Evolutionary conservation across 2,329 filamentous ascomycete genomes (phyloP).

Genomic region (Clarireedia homoeocarpa): DNA sequence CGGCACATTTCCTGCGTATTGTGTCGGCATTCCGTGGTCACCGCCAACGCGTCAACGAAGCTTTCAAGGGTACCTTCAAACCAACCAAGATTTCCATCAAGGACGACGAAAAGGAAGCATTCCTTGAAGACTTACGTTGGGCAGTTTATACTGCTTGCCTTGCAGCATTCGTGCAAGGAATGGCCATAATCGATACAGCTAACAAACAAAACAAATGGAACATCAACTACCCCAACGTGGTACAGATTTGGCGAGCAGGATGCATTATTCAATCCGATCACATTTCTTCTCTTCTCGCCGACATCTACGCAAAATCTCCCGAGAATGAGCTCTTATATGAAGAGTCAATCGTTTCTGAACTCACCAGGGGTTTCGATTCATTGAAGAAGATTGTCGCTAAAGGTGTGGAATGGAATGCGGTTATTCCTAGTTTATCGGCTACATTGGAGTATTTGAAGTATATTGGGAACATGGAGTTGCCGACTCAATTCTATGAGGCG

Average conservation of each 20-base stretch:
- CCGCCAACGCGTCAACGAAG: constrained; percentile 43
- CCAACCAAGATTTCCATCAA: constrained; percentile 7
- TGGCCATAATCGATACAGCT: constrained; percentile 54
- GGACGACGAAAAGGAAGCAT: background rate
- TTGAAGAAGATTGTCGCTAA: constrained; percentile 29
- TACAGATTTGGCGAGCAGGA: constrained; percentile 60
- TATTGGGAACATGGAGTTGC: constrained; percentile 48
- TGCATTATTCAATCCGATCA: constrained; percentile 65
- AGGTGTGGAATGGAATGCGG: constrained; percentile 47
- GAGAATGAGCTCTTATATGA: constrained; percentile 23
- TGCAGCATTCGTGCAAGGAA: constrained; percentile 55
- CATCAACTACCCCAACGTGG: constrained; percentile 41
- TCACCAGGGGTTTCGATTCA: background rate
- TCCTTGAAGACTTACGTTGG: constrained; percentile 50
- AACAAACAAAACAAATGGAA: constrained; percentile 52
- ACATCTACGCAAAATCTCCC: constrained; percentile 32
- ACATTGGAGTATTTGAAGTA: constrained; percentile 63
- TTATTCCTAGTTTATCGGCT: constrained; percentile 51
- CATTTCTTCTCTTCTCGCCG: constrained; percentile 51
- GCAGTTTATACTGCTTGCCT: constrained; percentile 57
- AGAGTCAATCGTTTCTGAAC: background rate
- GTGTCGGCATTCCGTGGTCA: constrained; percentile 54
- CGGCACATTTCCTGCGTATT: constrained; percentile 44
- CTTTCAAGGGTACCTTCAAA: constrained; percentile 31
- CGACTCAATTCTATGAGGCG: constrained; percentile 63